These are phyloP conservation scores for Syzygium syzygioides DNA, from an alignment of 441 rosid genomes.

Conservation along the genomic window DNA sequence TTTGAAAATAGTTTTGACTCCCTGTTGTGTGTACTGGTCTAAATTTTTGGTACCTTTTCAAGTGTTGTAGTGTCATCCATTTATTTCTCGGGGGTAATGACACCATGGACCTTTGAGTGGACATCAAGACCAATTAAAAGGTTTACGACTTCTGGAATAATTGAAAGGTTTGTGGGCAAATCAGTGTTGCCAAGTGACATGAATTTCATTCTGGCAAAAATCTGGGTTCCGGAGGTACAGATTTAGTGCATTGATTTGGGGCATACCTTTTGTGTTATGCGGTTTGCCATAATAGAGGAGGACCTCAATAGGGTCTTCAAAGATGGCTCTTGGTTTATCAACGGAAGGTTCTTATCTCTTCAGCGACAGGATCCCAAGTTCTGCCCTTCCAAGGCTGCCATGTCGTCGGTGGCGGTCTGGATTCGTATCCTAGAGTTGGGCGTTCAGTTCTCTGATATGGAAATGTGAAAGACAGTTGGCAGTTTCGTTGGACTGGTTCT, in stretches of 20 bases:
- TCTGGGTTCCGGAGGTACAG: neutral
- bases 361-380: neutral
- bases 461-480: neutral
- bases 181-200: neutral
- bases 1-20: neutral
- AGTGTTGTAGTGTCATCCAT: neutral
- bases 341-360: neutral
- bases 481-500: neutral
- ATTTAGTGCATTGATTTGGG: neutral
- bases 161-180: neutral
- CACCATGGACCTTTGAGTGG: neutral
- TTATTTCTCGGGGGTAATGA: neutral
- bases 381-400: neutral
- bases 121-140: fast-evolving
- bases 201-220: neutral
- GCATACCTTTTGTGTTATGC: neutral
- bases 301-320: neutral
- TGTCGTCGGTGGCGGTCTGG: neutral
- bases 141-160: neutral
- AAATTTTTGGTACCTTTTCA: neutral
- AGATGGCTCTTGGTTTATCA: neutral
- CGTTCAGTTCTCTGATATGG: neutral
- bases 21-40: neutral
- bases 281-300: neutral
- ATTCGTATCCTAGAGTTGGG: neutral